Base-by-base conservation (phyloP, 306 rosid genomes). In the Rubus parviflorus region DNA sequence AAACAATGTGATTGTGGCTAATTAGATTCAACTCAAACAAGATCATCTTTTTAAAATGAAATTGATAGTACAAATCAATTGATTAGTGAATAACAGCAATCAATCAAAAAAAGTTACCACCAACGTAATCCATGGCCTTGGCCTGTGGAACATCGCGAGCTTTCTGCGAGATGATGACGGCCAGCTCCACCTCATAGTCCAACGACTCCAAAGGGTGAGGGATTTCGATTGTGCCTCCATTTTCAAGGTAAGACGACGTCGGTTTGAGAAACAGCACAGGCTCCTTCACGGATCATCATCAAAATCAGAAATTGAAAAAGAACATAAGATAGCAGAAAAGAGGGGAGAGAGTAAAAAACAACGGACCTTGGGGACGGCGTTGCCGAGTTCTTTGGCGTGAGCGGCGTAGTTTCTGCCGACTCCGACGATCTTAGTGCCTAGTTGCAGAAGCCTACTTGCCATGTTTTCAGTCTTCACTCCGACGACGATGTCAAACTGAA, bases 111-210 rank as follows among this genome's bases (percentile, higher is more conserved):
- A 8, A 41, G n/a, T 51, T 75, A 88, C 98, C 98, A 2, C 86
- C 97, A 70, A 94, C 97, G 52, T 85, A 94, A 86, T 90, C 95
- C 96, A 94, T 90, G 79, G 98, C 97, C 58, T 89, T 75, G 67
- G 92, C 73, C 82, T 88, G 90, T 0, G 93, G 84, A 30, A 94
- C 93, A 56, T 94, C 98, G n/a, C 97, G 92, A 75, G 97, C 97
- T 83, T 82, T 92, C 86, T 87, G 76, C 0, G 82, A 88, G 74
- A 94, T 90, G 60, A 94, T 86, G 14, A 94, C 98, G 7, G 98
- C 98, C n/a, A 94, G 89, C 89, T 92, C 98, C 14, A 92, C 98
- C 85, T 94, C 98, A 63, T 94, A 89, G 85, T 94, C 95, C 70
- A 92, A 83, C 70, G 97, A 92, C n/a, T 83, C 74, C 84, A 88